Percentiles rank a stretch among this genome's conserved stretches.
These are phyloP conservation scores for Colletotrichum musae DNA, from an alignment of 2,329 filamentous ascomycete species.

Conservation along the genomic window DNA sequence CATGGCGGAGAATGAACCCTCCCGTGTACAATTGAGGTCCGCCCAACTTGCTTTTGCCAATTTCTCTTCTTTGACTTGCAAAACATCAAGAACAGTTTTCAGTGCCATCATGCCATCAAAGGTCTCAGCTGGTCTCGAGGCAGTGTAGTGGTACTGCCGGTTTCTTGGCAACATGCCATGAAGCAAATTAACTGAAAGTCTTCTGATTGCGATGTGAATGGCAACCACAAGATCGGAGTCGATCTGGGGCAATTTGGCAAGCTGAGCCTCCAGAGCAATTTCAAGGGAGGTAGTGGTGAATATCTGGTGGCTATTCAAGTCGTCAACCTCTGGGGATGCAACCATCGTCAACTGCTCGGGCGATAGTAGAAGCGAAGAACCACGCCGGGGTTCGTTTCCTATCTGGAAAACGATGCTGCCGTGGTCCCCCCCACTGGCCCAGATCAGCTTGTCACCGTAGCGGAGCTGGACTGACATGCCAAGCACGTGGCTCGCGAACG, in stretches of 20 bases:
- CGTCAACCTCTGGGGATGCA: too few species aligned
- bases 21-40: too few species aligned
- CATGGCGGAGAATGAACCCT: too few species aligned
- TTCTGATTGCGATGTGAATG: not conserved
- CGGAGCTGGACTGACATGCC: slow-evolving; percentile 14
- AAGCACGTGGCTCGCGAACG: slow-evolving; percentile 2
- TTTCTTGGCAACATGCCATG: not conserved
- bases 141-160: not conserved
- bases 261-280: not conserved
- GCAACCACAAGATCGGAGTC: not conserved
- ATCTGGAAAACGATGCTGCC: not conserved
- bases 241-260: not conserved
- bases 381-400: not conserved
- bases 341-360: too few species aligned
- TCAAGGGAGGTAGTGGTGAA: too few species aligned
- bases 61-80: too few species aligned
- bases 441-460: not conserved
- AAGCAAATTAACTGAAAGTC: rapidly evolving
- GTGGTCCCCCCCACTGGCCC: not conserved
- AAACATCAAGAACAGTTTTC: too few species aligned
- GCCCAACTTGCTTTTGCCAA: too few species aligned
- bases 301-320: too few species aligned
- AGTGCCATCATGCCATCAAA: too few species aligned
- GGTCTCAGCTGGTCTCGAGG: not conserved
- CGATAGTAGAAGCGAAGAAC: not conserved